phyloP scores from a whole-genome alignment of 2,329 filamentous ascomycete species.

The Lasiodiplodia hormozganensis region DNA sequence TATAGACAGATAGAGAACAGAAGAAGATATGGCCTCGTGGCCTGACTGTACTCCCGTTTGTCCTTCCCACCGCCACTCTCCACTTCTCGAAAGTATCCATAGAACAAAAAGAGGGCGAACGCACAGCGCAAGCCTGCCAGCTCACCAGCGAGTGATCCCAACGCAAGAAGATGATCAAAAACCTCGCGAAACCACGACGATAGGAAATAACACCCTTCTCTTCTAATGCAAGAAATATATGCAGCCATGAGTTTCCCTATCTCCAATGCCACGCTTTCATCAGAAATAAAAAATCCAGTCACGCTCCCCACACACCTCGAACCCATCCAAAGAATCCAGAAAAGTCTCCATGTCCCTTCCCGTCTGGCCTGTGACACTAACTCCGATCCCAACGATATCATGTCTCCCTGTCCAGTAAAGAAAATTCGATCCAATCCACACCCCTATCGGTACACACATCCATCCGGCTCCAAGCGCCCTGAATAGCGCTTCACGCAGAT shows the following conservation, averaged over 20 bases:
- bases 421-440: background rate
- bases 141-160: background rate
- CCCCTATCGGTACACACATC: background rate
- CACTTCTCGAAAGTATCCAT: background rate
- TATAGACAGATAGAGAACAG: background rate
- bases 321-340: conserved; percentile 2
- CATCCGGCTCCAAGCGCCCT: background rate
- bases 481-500: background rate
- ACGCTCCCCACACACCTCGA: background rate
- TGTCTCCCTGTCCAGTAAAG: background rate
- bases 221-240: conserved; percentile 21
- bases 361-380: background rate
- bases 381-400: background rate
- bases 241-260: conserved; percentile 3
- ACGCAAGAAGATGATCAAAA: background rate
- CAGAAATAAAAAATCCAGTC: background rate
- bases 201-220: background rate
- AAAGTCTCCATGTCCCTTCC: background rate
- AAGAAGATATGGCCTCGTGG: background rate
- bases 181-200: background rate
- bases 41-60: background rate
- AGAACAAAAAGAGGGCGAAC: background rate
- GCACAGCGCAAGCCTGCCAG: background rate
- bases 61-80: background rate
- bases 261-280: conserved; percentile 12